Conservation (phyloP, 1,284 basidiomycete genomes). For the Rhizoctonia solani region DNA sequence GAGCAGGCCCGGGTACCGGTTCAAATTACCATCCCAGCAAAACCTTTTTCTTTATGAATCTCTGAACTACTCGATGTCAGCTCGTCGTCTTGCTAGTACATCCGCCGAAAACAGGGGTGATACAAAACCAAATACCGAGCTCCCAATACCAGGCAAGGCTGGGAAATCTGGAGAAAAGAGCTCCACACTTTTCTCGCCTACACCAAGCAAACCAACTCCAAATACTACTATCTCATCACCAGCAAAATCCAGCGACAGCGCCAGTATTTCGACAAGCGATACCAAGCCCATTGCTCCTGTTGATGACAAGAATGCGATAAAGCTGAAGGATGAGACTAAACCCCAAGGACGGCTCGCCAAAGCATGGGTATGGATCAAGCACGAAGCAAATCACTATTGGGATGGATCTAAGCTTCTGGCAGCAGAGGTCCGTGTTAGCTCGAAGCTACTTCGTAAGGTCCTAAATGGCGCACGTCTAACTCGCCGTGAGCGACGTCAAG, state of each 20-base stretch:
- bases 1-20: slow-evolving; percentile 25
- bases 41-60: slow-evolving; percentile 2
- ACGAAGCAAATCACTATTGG: slow-evolving; percentile 97
- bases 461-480: slow-evolving; percentile 91
- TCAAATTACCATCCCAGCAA: slow-evolving; percentile 4
- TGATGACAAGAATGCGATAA: slow-evolving; percentile 32
- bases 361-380: slow-evolving; percentile 91
- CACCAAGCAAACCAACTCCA: slow-evolving; percentile 5
- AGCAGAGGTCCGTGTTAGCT: slow-evolving; percentile 91
- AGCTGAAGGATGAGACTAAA: slow-evolving; percentile 44
- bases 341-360: slow-evolving; percentile 58
- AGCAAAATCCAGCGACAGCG: not conserved
- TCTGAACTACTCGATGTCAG: not conserved
- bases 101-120: not conserved
- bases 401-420: slow-evolving; percentile 93
- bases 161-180: not conserved
- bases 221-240: not conserved
- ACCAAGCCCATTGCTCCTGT: slow-evolving; percentile 11
- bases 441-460: slow-evolving; percentile 88
- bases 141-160: not conserved
- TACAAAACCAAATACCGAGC: not conserved
- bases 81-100: slow-evolving; percentile 23
- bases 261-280: not conserved
- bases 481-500: slow-evolving; percentile 89
- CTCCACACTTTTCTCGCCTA: slow-evolving; percentile 19